phyloP scores from a whole-genome alignment of 164 flowering plant species.

The Vitis riparia region DNA sequence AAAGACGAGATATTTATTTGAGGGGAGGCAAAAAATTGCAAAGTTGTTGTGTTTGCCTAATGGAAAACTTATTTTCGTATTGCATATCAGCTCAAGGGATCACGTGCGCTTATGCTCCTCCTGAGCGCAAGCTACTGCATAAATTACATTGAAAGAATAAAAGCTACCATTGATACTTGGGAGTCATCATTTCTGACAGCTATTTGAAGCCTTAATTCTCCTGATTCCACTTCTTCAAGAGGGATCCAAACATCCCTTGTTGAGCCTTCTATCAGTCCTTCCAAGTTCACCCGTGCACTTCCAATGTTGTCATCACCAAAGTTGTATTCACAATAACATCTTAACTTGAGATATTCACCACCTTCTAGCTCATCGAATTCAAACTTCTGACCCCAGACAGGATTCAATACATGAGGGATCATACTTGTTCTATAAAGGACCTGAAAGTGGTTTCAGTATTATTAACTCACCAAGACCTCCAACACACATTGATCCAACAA shows the following conservation, averaged over 20 bases:
- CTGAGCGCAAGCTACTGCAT: no score
- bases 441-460: constrained; percentile 33
- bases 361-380: constrained; percentile 86
- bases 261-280: constrained; percentile 79
- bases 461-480: no score
- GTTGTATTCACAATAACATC: constrained; percentile 63
- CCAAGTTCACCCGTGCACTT: constrained; percentile 77
- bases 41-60: no score
- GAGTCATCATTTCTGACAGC: constrained; percentile 55
- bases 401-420: constrained; percentile 27
- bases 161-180: constrained; percentile 55
- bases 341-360: constrained; percentile 81
- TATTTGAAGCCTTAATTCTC: constrained; percentile 81
- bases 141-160: not conserved
- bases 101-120: no score
- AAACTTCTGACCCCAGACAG: constrained; percentile 82
- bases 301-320: constrained; percentile 83
- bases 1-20: no score
- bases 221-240: constrained; percentile 85
- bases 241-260: constrained; percentile 83
- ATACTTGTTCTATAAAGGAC: constrained; percentile 56
- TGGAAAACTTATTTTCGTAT: no score
- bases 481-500: no score
- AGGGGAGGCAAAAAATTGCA: no score
- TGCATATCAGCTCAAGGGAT: no score